Conservation (phyloP, 441 rosid species). For the Aleurites moluccanus region DNA sequence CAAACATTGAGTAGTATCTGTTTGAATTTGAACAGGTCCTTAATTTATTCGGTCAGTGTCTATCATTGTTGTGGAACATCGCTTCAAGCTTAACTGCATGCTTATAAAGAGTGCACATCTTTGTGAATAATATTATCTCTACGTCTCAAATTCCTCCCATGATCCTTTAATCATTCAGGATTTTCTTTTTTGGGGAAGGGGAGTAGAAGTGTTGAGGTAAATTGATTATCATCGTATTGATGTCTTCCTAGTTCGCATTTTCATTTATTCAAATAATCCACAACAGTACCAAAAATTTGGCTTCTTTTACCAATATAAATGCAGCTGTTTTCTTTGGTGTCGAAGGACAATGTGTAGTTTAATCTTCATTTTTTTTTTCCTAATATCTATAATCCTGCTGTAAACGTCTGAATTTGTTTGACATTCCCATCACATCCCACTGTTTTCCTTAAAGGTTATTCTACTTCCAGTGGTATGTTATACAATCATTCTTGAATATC, state of each 20-base stretch:
- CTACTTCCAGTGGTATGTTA: neutral
- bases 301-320: neutral
- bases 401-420: neutral
- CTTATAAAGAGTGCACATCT: slow-evolving; percentile 19
- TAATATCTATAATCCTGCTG: neutral
- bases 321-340: neutral
- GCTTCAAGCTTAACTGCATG: slow-evolving; percentile 21
- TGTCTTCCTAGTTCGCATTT: neutral
- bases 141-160: neutral
- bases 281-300: neutral
- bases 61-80: slow-evolving; percentile 26
- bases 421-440: neutral
- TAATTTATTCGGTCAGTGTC: slow-evolving; percentile 26
- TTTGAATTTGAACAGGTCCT: slow-evolving; percentile 38
- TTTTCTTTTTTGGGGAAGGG: neutral
- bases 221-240: neutral
- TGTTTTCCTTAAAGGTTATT: neutral
- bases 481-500: neutral
- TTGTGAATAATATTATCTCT: neutral
- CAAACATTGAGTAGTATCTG: slow-evolving; percentile 31
- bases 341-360: neutral
- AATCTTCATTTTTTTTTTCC: neutral
- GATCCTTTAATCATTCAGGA: neutral
- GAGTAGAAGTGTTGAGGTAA: neutral
- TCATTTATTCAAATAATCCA: neutral